Percentiles rank a stretch among this genome's conserved stretches.
These are phyloP conservation scores for Crithidia expoeki DNA, from an alignment of 208 protist species.

Conservation along the genomic window DNA sequence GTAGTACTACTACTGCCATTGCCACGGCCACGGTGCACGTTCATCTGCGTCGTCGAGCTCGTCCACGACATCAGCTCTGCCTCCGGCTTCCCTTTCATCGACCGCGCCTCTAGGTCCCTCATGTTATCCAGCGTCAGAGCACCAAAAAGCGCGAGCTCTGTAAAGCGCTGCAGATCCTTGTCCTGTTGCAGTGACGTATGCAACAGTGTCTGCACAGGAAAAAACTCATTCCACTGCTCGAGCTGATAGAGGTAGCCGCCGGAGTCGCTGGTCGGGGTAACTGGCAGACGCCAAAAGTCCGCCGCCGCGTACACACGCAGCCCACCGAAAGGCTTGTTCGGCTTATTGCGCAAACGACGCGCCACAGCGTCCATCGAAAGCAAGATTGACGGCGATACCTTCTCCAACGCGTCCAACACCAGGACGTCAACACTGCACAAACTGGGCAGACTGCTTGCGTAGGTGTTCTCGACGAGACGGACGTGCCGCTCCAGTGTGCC, in stretches of 20 bases:
- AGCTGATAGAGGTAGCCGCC: slow-evolving; percentile 87
- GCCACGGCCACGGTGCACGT: neutral
- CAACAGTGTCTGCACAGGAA: slow-evolving; percentile 78
- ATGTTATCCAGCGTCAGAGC: slow-evolving; percentile 66
- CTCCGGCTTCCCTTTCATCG: slow-evolving; percentile 46
- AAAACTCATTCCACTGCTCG: slow-evolving; percentile 66
- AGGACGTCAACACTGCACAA: slow-evolving; percentile 74
- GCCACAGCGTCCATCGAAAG: slow-evolving; percentile 81
- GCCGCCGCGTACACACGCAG: slow-evolving; percentile 81
- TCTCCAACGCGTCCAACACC: slow-evolving; percentile 78
- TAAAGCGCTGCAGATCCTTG: slow-evolving; percentile 51
- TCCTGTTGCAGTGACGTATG: slow-evolving; percentile 55
- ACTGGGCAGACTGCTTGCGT: slow-evolving; percentile 69
- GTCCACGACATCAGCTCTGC: slow-evolving; percentile 34
- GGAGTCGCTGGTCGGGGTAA: slow-evolving; percentile 81
- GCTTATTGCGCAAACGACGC: slow-evolving; percentile 49
- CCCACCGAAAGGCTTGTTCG: slow-evolving; percentile 72
- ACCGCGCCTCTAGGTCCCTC: slow-evolving; percentile 61
- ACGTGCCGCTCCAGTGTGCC: slow-evolving; percentile 84
- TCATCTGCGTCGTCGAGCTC: slow-evolving; percentile 22
- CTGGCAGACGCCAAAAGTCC: slow-evolving; percentile 85
- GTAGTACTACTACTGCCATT: too few species aligned
- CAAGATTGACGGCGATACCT: slow-evolving; percentile 57
- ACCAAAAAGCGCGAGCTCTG: slow-evolving; percentile 67
- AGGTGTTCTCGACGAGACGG: slow-evolving; percentile 75